These are phyloP conservation scores for Malus hybrid DNA, from an alignment of 331 rosid genomes.

Conservation along the genomic window DNA sequence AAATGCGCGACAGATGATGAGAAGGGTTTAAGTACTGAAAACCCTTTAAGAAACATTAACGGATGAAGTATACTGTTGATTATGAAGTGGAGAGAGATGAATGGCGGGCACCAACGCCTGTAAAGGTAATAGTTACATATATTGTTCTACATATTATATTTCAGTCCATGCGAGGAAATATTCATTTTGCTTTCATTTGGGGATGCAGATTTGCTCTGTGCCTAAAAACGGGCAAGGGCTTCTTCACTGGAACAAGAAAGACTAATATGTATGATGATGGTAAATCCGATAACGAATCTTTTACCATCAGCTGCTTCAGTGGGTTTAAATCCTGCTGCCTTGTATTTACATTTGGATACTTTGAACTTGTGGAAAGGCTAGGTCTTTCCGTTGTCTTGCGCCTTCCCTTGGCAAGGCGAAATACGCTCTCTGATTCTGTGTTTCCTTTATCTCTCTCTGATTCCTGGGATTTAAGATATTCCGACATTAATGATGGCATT, in stretches of 20 bases:
- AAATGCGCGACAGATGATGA: conserved; percentile 8
- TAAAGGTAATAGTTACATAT: conserved; percentile 36
- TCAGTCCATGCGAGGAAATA: conserved; percentile 9
- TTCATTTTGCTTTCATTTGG: conserved; percentile 32
- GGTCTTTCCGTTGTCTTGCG: background rate
- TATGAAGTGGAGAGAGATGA: conserved; percentile 28
- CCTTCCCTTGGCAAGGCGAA: background rate
- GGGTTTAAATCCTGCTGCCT: conserved; percentile 12
- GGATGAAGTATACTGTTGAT: conserved; percentile 10
- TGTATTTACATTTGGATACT: background rate
- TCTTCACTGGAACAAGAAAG: conserved; percentile 16
- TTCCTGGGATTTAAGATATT: no score
- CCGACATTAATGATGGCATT: no score
- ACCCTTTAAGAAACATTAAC: conserved; percentile 9
- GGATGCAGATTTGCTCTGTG: conserved; percentile 32
- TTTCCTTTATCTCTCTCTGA: background rate
- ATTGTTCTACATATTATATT: background rate
- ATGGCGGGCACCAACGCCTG: conserved; percentile 17
- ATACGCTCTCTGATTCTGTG: background rate
- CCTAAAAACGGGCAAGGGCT: conserved; percentile 23
- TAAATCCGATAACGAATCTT: conserved; percentile 6
- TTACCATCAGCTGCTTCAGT: conserved; percentile 10
- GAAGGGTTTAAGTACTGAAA: conserved; percentile 19
- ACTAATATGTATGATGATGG: conserved; percentile 16
- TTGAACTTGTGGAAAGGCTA: conserved; percentile 6